Base-by-base conservation (phyloP, 2,329 filamentous ascomycete genomes). In the Epichloe glyceriae region DNA sequence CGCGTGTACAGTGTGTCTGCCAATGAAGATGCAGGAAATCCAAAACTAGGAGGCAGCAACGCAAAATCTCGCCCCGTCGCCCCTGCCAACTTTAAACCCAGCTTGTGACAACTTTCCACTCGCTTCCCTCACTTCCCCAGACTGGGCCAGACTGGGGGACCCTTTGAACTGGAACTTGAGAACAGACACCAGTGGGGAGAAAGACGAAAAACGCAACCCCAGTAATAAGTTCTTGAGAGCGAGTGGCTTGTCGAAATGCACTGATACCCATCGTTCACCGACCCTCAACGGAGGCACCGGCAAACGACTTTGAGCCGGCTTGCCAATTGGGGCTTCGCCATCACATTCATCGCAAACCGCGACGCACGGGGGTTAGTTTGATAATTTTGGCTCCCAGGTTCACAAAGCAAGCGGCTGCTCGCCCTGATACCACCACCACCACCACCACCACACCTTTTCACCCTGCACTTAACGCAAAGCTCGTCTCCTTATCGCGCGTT, bases 1-100 rank as follows among this genome's bases (percentile, higher is more conserved):
- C n/a, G 19, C 26, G 8, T 30, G 26, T 30, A 20, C 35, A 47
- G 26, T 14, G 44, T 37, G 34, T 30, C 51, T 53, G 48, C 49
- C 51, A 55, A 50, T 52, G 52, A 38, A 35, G 51, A 51, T 46
- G 37, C 38, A 45, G 43, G 38, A 35, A 51, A 46, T 41, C 47
- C 45, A 30, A 38, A 20, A 6, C 17, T 45, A 46, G 46, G 50
- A 50, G 22, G 49, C 43, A 49, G 35, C 38, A 38, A 51, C 41
- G 30, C 17, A 35, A 38, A 46, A 8, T n/a, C 37, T 46, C 26
- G 43, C 44, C 40, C 40, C 10, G 47, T 53, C 44, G 51, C 40
- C 39, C 47, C 47, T 50, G 19, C 33, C 41, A 50, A 45, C 22
- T 43, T 12, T 5, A n/a, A 46, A 38, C 37, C 19, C 33, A 34